Conservation (phyloP, 441 rosid species). For the Eutrema salsugineum region DNA sequence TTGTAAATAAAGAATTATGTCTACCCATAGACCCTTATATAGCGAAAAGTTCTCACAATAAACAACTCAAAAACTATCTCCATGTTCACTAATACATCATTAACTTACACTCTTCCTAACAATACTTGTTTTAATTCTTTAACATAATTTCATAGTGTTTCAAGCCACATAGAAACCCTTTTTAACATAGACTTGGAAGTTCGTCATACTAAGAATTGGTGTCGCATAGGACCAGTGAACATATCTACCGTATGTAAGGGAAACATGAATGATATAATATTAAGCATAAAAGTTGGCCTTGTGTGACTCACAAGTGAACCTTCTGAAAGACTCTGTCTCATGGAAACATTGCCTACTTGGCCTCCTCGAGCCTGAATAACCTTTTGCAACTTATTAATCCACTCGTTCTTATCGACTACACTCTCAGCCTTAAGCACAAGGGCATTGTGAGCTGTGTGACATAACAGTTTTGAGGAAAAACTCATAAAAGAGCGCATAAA, state of each 20-base stretch:
- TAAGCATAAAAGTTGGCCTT: constrained; percentile 2
- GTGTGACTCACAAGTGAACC: constrained; percentile 91
- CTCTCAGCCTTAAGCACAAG: constrained; percentile 89
- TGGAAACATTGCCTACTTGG: constrained; percentile 57
- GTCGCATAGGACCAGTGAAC: neutral
- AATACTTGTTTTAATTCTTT: neutral
- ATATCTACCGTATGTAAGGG: neutral
- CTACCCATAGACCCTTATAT: neutral
- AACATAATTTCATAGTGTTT: neutral
- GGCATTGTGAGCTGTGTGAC: constrained; percentile 86
- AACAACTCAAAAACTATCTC: neutral
- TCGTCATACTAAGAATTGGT: constrained; percentile 2
- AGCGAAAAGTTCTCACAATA: neutral
- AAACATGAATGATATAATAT: neutral
- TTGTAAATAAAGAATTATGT: neutral
- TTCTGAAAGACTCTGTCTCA: constrained; percentile 96
- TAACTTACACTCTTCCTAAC: neutral
- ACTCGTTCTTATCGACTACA: constrained; percentile 76
- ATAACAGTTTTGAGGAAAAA: constrained; percentile 19
- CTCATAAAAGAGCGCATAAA: neutral
- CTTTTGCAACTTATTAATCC: constrained; percentile 77
- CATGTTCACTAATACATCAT: neutral
- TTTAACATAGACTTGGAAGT: constrained; percentile 5
- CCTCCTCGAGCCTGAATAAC: constrained; percentile 71
- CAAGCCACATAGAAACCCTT: constrained; percentile 4